A percentile compares a stretch with the other conserved stretches of the same genome.
Conservation (phyloP, 2,329 filamentous ascomycete species). For the Ceratocystiopsis sp. region DNA sequence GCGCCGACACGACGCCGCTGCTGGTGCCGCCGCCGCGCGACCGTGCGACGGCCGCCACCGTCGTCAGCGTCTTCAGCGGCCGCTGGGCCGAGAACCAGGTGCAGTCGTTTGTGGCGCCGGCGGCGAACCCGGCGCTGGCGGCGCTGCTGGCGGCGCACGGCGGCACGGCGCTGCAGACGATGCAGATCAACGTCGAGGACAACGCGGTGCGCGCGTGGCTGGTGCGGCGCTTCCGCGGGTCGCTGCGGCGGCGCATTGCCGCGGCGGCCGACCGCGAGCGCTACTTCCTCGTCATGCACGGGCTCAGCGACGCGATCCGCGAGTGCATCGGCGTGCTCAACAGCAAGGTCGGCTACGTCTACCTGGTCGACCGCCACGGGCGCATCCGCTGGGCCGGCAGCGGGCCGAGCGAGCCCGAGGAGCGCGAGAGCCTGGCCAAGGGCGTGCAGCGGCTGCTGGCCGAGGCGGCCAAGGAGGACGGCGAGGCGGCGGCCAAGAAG, state of each 20-base stretch:
- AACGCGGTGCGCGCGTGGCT: conserved; percentile 51
- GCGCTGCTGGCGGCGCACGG: conserved; percentile 36
- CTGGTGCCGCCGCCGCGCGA: conserved; percentile 21
- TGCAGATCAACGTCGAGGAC: conserved; percentile 81
- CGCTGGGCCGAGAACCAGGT: conserved; percentile 75
- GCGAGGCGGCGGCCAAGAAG: no score
- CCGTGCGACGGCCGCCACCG: conserved; percentile 33
- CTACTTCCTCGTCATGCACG: conserved; percentile 44
- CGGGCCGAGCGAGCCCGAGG: conserved; percentile 45
- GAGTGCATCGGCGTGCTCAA: conserved; percentile 60
- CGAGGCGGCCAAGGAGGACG: conserved; percentile 5
- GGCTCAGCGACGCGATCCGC: conserved; percentile 41
- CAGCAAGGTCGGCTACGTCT: conserved; percentile 83
- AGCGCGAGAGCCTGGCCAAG: conserved; percentile 49
- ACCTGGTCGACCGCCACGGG: conserved; percentile 73
- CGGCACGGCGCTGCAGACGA: conserved; percentile 39
- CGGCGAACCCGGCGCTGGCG: conserved; percentile 53
- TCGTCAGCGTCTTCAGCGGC: conserved; percentile 69
- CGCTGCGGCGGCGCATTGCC: conserved; percentile 28
- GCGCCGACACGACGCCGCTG: conserved; percentile 58
- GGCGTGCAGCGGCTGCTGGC: conserved; percentile 43
- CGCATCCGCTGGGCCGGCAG: conserved; percentile 91
- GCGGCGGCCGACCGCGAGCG: conserved; percentile 35
- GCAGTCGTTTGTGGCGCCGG: conserved; percentile 48
- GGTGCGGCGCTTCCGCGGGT: conserved; percentile 37